phyloP scores from a whole-genome alignment of 2,329 filamentous ascomycete species.

The Aspergillus oerlinghausenensis region DNA sequence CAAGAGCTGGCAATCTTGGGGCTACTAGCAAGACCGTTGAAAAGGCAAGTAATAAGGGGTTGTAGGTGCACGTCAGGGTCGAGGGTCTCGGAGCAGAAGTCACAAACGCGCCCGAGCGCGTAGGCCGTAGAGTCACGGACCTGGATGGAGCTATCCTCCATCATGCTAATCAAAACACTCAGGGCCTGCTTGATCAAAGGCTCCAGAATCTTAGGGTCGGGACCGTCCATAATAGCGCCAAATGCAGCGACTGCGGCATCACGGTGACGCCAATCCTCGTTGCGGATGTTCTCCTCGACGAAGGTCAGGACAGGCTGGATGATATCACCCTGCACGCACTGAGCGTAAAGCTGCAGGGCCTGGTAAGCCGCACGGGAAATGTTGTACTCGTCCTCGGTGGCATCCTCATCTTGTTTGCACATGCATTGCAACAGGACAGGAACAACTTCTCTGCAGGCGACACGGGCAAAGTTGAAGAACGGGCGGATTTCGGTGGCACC shows the following conservation, averaged over 20 bases:
- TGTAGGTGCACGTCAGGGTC: constrained; percentile 79
- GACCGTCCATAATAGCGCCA: constrained; percentile 97
- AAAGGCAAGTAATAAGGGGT: constrained; percentile 79
- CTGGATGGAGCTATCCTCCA: constrained; percentile 80
- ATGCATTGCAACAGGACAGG: constrained; percentile 84
- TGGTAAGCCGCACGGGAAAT: constrained; percentile 92
- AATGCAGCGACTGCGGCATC: constrained; percentile 97
- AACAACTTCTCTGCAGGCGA: constrained; percentile 90
- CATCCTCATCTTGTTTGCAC: constrained; percentile 97
- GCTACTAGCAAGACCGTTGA: constrained; percentile 82
- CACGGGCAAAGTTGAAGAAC: constrained; percentile 92
- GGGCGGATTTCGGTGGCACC: constrained; percentile 79
- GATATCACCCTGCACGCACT: constrained; percentile 79
- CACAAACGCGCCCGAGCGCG: constrained; percentile 90
- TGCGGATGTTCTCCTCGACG: constrained; percentile 84
- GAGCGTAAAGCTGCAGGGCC: constrained; percentile 89
- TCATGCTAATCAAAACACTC: constrained; percentile 86
- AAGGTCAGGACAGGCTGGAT: constrained; percentile 84
- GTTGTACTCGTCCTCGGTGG: constrained; percentile 95
- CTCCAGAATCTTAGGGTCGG: constrained; percentile 85
- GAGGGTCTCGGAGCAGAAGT: constrained; percentile 86
- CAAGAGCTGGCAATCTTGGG: constrained; percentile 97
- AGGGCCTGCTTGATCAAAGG: constrained; percentile 95
- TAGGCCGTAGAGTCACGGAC: constrained; percentile 96
- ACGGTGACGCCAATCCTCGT: constrained; percentile 89